Conservation (phyloP, 2,329 filamentous ascomycete species). For the Hymenoscyphus repandus region DNA sequence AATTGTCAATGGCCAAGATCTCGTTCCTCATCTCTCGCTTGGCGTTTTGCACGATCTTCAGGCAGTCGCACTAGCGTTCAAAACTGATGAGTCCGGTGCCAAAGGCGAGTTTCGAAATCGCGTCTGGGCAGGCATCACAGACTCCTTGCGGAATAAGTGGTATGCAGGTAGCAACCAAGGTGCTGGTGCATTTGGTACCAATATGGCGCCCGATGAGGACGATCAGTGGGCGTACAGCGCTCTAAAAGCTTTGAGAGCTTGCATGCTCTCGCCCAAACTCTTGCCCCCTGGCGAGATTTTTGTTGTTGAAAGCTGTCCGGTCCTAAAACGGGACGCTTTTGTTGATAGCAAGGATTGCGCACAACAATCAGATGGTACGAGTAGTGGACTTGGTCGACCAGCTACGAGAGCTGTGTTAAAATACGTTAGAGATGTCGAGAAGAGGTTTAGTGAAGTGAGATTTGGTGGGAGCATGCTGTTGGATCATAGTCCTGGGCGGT, state of each 20-base stretch:
- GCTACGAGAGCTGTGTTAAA: conserved; percentile 65
- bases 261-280: conserved; percentile 65
- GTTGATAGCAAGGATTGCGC: conserved; percentile 30
- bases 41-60: conserved; percentile 72
- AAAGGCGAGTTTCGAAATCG: conserved; percentile 61
- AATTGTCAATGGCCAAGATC: conserved; percentile 65
- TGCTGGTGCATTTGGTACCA: conserved; percentile 29
- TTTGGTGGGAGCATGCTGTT: conserved; percentile 71
- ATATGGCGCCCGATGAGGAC: conserved; percentile 47
- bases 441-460: conserved; percentile 61
- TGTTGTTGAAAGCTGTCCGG: conserved; percentile 61
- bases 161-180: conserved; percentile 39
- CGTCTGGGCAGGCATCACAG: conserved; percentile 60
- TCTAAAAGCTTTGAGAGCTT: conserved; percentile 59
- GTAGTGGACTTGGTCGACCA: conserved; percentile 54
- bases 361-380: conserved; percentile 8
- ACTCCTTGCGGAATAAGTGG: conserved; percentile 58
- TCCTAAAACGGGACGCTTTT: conserved; percentile 65
- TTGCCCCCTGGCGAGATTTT: conserved; percentile 75
- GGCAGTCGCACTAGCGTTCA: conserved; percentile 66
- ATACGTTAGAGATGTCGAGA: conserved; percentile 67
- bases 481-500: conserved; percentile 70
- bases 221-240: conserved; percentile 65
- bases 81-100: conserved; percentile 62
- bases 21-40: conserved; percentile 69